Evolutionary conservation across 495 filamentous ascomycete genomes (phyloP).

Genomic region (Hyaloscypha variabilis): DNA sequence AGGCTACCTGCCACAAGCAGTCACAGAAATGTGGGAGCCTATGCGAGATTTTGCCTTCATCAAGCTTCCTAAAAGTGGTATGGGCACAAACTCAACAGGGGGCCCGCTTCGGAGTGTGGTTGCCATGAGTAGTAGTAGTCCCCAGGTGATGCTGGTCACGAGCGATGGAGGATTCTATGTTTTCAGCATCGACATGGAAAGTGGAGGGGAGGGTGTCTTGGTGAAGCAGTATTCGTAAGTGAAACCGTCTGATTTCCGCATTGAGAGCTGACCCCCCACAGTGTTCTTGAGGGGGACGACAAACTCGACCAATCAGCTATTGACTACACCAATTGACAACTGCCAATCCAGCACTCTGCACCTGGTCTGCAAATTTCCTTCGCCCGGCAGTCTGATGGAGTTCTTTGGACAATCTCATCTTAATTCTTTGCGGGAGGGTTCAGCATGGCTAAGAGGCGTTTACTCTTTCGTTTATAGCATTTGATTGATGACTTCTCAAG

Average conservation of each 20-base stretch:
- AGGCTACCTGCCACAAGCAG: constrained; percentile 86
- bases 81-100: constrained; percentile 38
- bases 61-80: constrained; percentile 74
- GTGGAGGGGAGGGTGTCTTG: constrained; percentile 90
- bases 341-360: too few relatives aligned
- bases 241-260: not conserved
- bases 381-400: not conserved
- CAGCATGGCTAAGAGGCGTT: not conserved
- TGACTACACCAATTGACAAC: constrained; percentile 33
- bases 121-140: constrained; percentile 89
- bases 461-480: not conserved
- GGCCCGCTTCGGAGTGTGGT: constrained; percentile 80
- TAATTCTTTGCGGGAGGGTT: not conserved
- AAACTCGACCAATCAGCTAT: constrained; percentile 43
- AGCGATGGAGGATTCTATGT: constrained; percentile 95
- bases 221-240: constrained; percentile 88
- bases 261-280: constrained; percentile 26
- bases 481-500: not conserved
- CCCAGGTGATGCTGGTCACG: constrained; percentile 97
- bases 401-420: not conserved
- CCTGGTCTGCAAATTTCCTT: too few relatives aligned
- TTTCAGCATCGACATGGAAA: constrained; percentile 92
- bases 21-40: constrained; percentile 98
- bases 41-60: constrained; percentile 94
- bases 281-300: constrained; percentile 53